phyloP scores from a whole-genome alignment of 352 stramenopile genomes.

The Globisporangium parvum region DNA sequence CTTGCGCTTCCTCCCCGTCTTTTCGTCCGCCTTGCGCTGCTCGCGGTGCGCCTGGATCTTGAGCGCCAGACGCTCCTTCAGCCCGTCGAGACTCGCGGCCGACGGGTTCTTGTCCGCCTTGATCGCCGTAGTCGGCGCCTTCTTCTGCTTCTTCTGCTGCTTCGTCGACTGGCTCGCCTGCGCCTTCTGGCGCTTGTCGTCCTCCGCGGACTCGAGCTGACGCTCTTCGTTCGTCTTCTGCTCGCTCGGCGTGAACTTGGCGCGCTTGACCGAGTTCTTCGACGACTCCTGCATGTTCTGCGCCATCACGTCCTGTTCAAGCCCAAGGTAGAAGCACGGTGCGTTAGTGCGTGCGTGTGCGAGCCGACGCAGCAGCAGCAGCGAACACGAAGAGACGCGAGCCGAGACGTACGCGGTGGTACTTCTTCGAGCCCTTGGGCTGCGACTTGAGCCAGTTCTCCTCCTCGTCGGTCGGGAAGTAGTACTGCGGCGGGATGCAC shows the following conservation, averaged over 20 bases:
- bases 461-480: conserved; percentile 74
- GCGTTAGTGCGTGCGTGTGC: not conserved
- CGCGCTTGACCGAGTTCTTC: conserved; percentile 65
- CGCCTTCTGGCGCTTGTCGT: conserved; percentile 39
- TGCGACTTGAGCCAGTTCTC: conserved; percentile 67
- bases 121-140: conserved; percentile 12
- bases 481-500: conserved; percentile 65
- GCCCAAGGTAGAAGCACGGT: too few relatives aligned
- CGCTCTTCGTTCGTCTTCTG: conserved; percentile 62
- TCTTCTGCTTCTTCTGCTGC: conserved; percentile 16
- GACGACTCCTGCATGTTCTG: conserved; percentile 42
- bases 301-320: conserved; percentile 42
- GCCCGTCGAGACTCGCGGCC: conserved; percentile 41
- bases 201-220: conserved; percentile 37
- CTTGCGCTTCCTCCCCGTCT: conserved; percentile 52
- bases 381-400: conserved; percentile 16
- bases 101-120: conserved; percentile 35
- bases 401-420: conserved; percentile 55
- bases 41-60: conserved; percentile 71
- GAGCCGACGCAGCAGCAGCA: not conserved
- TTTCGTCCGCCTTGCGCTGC: conserved; percentile 65
- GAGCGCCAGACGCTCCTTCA: conserved; percentile 57
- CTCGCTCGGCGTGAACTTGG: conserved; percentile 58
- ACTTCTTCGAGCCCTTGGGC: conserved; percentile 56
- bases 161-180: not conserved